Percentiles rank a stretch among this genome's conserved stretches.
phyloP scores from a whole-genome alignment of 2,329 filamentous ascomycete genomes.

The Fusarium sp. region DNA sequence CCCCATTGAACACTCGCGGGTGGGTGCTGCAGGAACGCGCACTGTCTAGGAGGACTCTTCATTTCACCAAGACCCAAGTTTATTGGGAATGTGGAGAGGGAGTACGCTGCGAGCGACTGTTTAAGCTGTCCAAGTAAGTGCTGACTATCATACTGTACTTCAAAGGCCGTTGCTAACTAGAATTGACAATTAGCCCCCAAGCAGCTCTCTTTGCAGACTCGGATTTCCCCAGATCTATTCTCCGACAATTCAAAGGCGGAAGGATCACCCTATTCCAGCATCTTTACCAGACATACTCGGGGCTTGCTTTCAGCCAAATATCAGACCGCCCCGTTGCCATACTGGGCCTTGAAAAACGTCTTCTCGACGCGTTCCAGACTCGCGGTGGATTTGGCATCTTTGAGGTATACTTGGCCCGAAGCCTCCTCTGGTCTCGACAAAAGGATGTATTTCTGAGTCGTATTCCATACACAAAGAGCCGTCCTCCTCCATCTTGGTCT shows the following conservation, averaged over 20 bases:
- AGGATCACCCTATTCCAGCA: background rate
- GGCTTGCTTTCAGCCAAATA: background rate
- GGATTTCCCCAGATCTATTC: background rate
- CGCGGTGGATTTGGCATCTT: background rate
- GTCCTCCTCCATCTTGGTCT: background rate
- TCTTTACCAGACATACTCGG: background rate
- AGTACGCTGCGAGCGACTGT: background rate
- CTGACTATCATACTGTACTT: background rate
- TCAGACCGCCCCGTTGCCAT: background rate
- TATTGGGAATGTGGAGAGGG: background rate
- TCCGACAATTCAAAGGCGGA: background rate
- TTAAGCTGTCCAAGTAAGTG: background rate
- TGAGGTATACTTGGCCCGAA: background rate
- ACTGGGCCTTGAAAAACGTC: background rate
- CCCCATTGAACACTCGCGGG: background rate
- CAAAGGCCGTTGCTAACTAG: background rate
- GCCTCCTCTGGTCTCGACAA: background rate
- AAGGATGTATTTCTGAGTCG: background rate
- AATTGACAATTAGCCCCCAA: background rate
- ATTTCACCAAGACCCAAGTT: background rate
- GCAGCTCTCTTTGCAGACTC: background rate
- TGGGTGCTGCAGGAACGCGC: background rate
- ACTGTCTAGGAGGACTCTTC: background rate
- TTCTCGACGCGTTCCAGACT: background rate
- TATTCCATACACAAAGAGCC: background rate